These are phyloP conservation scores for Wickerhamiella shivajii DNA, from an alignment of 805 yeast species.

Conservation along the genomic window DNA sequence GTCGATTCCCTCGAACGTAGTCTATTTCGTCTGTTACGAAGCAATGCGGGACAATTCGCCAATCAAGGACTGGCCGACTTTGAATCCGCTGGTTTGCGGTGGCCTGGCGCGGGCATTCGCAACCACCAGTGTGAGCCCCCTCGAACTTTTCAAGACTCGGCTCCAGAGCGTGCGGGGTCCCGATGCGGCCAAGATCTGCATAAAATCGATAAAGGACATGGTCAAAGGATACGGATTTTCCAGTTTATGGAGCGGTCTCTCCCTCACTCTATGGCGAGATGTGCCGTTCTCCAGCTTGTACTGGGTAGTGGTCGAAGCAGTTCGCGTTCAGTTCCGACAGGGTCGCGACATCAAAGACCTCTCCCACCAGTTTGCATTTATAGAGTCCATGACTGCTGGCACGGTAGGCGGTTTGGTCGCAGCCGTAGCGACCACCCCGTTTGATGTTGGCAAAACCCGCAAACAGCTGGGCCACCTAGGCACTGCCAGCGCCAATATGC, in stretches of 20 bases:
- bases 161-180: slow-evolving; percentile 65
- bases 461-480: slow-evolving; percentile 47
- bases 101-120: slow-evolving; percentile 68
- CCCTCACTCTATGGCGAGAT: slow-evolving; percentile 88
- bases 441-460: slow-evolving; percentile 94
- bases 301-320: slow-evolving; percentile 70
- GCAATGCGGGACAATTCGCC: slow-evolving; percentile 65
- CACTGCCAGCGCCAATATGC: slow-evolving; percentile 17
- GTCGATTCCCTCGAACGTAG: slow-evolving; percentile 88
- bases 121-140: slow-evolving; percentile 73
- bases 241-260: slow-evolving; percentile 69
- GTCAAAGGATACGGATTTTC: slow-evolving; percentile 41
- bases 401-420: slow-evolving; percentile 74
- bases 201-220: slow-evolving; percentile 40
- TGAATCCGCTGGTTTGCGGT: slow-evolving; percentile 77
- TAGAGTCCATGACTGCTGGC: slow-evolving; percentile 53
- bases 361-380: slow-evolving; percentile 5
- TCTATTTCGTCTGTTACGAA: slow-evolving; percentile 90
- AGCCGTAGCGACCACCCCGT: slow-evolving; percentile 81
- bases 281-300: slow-evolving; percentile 93
- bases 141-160: slow-evolving; percentile 77
- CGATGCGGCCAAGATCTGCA: slow-evolving; percentile 23
- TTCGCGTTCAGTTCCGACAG: slow-evolving; percentile 4
- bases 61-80: slow-evolving; percentile 24
- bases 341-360: neutral